phyloP scores from a whole-genome alignment of 108 stramenopile genomes.

The Skeletonema tropicum region DNA sequence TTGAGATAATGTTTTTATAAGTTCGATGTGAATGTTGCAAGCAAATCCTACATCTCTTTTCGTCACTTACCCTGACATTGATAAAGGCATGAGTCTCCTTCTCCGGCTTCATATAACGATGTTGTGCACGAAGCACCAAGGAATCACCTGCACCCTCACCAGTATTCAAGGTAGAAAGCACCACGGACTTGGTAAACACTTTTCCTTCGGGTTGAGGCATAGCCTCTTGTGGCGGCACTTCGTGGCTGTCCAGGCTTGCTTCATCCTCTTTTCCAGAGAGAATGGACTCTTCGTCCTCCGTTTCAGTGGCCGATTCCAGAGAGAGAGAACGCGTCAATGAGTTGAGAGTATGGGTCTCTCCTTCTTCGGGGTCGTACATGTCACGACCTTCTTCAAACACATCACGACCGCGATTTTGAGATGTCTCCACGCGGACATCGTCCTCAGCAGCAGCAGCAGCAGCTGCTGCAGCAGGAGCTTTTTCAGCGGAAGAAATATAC shows the following conservation, averaged over 20 bases:
- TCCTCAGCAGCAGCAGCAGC: neutral
- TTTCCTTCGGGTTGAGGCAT: neutral
- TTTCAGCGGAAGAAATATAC: neutral
- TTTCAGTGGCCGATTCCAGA: neutral
- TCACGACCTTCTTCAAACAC: neutral
- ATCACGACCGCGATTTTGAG: neutral
- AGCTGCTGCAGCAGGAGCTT: too few species aligned
- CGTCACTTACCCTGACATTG: constrained; percentile 52
- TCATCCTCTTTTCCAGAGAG: neutral
- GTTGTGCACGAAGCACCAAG: constrained; percentile 43
- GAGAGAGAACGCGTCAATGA: neutral
- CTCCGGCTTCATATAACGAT: constrained; percentile 47
- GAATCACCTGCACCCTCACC: constrained; percentile 2
- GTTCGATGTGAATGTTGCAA: neutral
- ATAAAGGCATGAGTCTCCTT: constrained; percentile 50
- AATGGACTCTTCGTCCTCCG: neutral
- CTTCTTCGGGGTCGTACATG: neutral
- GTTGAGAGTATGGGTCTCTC: neutral
- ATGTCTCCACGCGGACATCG: neutral
- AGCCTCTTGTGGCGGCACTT: neutral
- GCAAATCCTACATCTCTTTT: neutral
- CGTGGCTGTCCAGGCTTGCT: neutral
- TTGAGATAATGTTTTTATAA: neutral
- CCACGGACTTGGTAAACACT: constrained; percentile 35
- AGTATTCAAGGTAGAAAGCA: constrained; percentile 26